These are phyloP conservation scores for Pseudonitzschia delicatissima DNA, from an alignment of 108 stramenopile genomes.

Conservation along the genomic window DNA sequence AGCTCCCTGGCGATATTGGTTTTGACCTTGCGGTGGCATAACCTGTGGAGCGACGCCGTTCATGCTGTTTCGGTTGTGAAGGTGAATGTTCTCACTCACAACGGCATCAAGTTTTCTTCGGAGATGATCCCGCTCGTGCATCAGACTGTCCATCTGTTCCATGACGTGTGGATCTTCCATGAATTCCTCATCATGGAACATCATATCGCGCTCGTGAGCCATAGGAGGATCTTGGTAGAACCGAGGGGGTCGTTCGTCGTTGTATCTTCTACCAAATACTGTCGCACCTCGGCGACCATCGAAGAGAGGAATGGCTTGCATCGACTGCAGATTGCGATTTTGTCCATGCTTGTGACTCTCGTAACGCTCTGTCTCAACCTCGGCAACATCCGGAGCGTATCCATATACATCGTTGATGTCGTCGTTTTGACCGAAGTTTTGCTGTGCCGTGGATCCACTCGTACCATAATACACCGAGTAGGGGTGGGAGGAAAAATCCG, in stretches of 20 bases:
- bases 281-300: conserved; percentile 6
- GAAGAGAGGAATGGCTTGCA: not conserved
- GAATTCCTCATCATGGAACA: not conserved
- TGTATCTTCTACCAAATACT: not conserved
- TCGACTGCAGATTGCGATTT: not conserved
- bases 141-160: not conserved
- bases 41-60: not conserved
- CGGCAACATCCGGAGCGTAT: not conserved
- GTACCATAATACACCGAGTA: conserved; percentile 13
- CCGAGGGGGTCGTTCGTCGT: not conserved
- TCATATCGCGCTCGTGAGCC: not conserved
- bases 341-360: not conserved
- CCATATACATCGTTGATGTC: conserved; percentile 7
- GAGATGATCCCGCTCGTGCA: conserved; percentile 5
- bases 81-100: not conserved
- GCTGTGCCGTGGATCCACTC: conserved; percentile 10
- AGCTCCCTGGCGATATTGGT: not conserved
- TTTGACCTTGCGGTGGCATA: not conserved
- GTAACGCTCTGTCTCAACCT: not conserved
- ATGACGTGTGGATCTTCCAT: conserved; percentile 3
- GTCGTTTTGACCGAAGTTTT: conserved; percentile 11
- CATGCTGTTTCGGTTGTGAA: not conserved
- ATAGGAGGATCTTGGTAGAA: not conserved
- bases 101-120: conserved; percentile 2
- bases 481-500: conserved; percentile 8